Evolutionary conservation across 75 land plant species (phyloP).

Genomic region (Pinus taeda): DNA sequence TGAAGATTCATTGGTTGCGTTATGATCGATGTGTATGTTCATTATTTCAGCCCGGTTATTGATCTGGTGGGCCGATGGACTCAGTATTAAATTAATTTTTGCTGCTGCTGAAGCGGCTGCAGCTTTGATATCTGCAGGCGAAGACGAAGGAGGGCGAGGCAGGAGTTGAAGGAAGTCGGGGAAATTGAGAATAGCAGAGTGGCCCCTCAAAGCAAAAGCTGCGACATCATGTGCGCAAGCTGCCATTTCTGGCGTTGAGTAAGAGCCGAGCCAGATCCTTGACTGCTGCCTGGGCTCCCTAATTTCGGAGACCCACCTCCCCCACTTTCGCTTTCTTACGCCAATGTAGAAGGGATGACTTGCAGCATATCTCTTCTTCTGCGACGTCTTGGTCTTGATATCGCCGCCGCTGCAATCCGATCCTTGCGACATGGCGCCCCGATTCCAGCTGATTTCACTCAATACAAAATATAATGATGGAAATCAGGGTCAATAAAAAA

Average conservation of each 20-base stretch:
- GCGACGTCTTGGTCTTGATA: too few species aligned
- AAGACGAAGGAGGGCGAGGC: background rate
- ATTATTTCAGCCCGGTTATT: too few species aligned
- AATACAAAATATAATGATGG: too few species aligned
- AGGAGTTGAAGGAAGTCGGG: slow-evolving; percentile 17
- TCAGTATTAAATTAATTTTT: too few species aligned
- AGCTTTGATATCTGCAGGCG: slow-evolving; percentile 25
- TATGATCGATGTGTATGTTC: too few species aligned
- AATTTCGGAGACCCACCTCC: slow-evolving; percentile 44
- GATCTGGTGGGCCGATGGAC: too few species aligned
- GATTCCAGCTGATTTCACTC: too few species aligned
- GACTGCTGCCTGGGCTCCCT: slow-evolving; percentile 34
- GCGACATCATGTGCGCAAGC: slow-evolving; percentile 46
- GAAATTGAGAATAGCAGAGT: slow-evolving; percentile 30
- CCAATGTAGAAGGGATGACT: slow-evolving; percentile 31
- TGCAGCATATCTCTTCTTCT: background rate
- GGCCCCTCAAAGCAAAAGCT: slow-evolving; percentile 25
- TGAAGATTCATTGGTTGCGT: too few species aligned
- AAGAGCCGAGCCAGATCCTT: slow-evolving; percentile 44
- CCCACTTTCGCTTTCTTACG: slow-evolving; percentile 35
- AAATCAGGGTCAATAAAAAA: too few species aligned
- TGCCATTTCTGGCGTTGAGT: slow-evolving; percentile 38
- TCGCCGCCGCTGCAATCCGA: too few species aligned
- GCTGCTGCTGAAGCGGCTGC: slow-evolving; percentile 26
- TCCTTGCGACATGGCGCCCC: too few species aligned